Conservation (phyloP, 805 yeast genomes). For the Cyberlindnera nakhonratchasimensis region DNA sequence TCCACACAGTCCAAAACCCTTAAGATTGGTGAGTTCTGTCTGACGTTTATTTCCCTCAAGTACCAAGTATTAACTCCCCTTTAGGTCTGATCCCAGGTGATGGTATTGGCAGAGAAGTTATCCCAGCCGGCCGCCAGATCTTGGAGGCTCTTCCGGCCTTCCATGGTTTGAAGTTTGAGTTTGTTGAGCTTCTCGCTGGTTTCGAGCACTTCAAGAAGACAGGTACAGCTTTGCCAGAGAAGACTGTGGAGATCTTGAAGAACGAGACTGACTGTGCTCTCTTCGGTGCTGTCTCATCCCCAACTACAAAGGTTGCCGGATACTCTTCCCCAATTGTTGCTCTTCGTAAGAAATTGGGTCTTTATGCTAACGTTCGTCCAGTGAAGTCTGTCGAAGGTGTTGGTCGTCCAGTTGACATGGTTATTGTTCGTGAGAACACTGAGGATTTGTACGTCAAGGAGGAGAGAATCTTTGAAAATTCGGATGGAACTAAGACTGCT, state of each 20-base stretch:
- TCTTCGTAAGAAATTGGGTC: conserved; percentile 90
- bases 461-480: conserved; percentile 68
- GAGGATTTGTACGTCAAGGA: conserved; percentile 96
- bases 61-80: conserved; percentile 24
- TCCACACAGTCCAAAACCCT: conserved; percentile 44
- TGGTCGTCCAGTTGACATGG: conserved; percentile 92
- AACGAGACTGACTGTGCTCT: conserved; percentile 93
- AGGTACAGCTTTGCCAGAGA: conserved; percentile 95
- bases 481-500: conserved; percentile 86
- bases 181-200: conserved; percentile 88
- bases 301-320: conserved; percentile 89
- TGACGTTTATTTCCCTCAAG: neutral
- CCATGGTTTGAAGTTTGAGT: conserved; percentile 76
- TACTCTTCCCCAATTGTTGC: conserved; percentile 99
- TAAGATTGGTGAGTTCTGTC: conserved; percentile 38
- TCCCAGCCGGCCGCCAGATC: conserved; percentile 91
- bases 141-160: conserved; percentile 78
- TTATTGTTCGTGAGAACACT: conserved; percentile 97
- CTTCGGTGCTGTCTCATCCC: conserved; percentile 96
- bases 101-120: conserved; percentile 96
- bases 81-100: conserved; percentile 88
- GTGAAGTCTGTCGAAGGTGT: conserved; percentile 88
- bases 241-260: conserved; percentile 75
- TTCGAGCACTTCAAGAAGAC: conserved; percentile 89
- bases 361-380: conserved; percentile 96